These are phyloP conservation scores for Ceratocystis variospora DNA, from an alignment of 2,329 filamentous ascomycete genomes.

Conservation along the genomic window DNA sequence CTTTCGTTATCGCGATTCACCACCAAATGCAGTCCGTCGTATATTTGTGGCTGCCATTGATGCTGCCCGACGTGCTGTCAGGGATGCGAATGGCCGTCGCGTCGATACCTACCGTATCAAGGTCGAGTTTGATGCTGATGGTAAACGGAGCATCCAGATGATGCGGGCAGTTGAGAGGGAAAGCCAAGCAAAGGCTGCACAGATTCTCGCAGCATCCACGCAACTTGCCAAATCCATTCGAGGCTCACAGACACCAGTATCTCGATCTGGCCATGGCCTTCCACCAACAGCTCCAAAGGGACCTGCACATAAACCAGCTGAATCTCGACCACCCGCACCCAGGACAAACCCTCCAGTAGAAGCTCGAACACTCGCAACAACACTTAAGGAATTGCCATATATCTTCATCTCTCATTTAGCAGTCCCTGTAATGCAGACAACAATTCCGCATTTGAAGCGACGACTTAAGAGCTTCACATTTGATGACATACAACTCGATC, in stretches of 20 bases:
- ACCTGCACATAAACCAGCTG: constrained; percentile 46
- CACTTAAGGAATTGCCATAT: constrained; percentile 69
- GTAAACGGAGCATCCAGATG: constrained; percentile 64
- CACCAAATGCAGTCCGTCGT: constrained; percentile 36
- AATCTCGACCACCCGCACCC: constrained; percentile 51
- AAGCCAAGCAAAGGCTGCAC: constrained; percentile 41
- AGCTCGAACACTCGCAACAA: constrained; percentile 53
- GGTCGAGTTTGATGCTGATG: constrained; percentile 82
- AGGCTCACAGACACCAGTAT: constrained; percentile 21
- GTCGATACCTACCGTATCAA: constrained; percentile 65
- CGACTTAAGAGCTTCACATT: constrained; percentile 71
- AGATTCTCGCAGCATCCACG: constrained; percentile 18
- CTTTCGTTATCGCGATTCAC: constrained; percentile 69
- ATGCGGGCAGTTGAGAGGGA: constrained; percentile 60
- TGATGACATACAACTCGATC: constrained; percentile 70
- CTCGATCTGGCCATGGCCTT: constrained; percentile 37
- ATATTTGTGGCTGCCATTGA: constrained; percentile 54
- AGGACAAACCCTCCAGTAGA: constrained; percentile 40
- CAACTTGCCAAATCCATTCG: constrained; percentile 19
- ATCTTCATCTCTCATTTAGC: constrained; percentile 78
- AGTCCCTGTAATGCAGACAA: constrained; percentile 75
- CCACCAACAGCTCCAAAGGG: constrained; percentile 80
- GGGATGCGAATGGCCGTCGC: constrained; percentile 61
- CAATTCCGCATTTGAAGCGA: constrained; percentile 80
- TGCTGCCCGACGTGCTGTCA: constrained; percentile 68